phyloP scores from a whole-genome alignment of 2,329 filamentous ascomycete genomes.

The Juglanconis sp. region DNA sequence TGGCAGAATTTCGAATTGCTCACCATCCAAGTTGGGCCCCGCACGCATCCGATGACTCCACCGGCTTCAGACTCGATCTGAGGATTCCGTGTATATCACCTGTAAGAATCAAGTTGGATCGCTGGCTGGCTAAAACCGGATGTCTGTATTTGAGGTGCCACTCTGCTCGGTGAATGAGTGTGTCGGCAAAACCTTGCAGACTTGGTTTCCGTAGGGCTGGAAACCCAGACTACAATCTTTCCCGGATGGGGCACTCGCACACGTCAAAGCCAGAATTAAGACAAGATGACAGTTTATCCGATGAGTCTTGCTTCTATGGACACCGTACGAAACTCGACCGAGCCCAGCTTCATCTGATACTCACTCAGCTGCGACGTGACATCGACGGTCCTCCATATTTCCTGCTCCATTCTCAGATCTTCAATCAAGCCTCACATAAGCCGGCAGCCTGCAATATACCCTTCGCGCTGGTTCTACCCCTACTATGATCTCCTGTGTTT shows the following conservation, averaged over 20 bases:
- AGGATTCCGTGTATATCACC: neutral
- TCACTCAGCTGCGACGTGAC: neutral
- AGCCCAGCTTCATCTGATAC: neutral
- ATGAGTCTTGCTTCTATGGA: neutral
- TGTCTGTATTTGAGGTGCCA: neutral
- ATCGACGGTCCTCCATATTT: neutral
- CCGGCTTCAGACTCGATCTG: conserved; percentile 4
- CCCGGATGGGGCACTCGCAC: neutral
- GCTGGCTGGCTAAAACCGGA: neutral
- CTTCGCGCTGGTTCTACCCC: neutral
- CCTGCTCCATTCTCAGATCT: neutral
- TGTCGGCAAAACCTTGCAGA: neutral
- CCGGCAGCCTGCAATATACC: neutral
- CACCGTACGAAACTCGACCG: conserved; percentile 3
- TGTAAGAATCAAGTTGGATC: neutral
- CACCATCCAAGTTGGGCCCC: neutral
- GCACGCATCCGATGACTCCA: neutral
- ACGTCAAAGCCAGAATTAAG: neutral
- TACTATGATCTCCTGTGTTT: conserved; percentile 11
- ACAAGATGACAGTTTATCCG: conserved; percentile 13
- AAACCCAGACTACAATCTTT: neutral
- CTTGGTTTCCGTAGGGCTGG: neutral
- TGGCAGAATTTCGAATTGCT: neutral
- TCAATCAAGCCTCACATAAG: neutral
- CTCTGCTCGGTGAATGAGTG: neutral